Percentiles rank a stretch among this genome's conserved stretches.
Evolutionary conservation across 495 filamentous ascomycete genomes (phyloP).

Genomic region (Wilcoxina mikolae): DNA sequence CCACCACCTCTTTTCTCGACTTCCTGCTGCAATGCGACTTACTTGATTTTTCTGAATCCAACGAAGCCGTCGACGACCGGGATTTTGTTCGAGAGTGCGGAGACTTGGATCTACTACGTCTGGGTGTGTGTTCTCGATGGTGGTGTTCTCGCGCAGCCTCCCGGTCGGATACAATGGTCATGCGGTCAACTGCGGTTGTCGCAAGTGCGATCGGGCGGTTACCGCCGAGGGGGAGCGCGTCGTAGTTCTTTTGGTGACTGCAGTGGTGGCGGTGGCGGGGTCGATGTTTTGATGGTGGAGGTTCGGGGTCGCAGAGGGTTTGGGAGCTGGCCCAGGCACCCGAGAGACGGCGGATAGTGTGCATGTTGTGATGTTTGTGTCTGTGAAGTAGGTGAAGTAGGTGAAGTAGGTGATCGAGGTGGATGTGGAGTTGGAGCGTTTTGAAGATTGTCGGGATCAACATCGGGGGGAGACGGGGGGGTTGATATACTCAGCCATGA

Average conservation of each 20-base stretch:
- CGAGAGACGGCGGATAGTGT: too few species aligned
- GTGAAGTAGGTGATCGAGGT: too few species aligned
- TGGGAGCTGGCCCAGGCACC: too few species aligned
- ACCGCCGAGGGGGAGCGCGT: neutral
- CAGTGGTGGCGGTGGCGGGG: neutral
- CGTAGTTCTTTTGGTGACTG: constrained; percentile 1
- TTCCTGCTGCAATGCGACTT: neutral
- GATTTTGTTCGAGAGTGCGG: neutral
- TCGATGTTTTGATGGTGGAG: neutral
- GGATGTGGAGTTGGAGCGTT: too few species aligned
- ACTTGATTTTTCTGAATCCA: neutral
- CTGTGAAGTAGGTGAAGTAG: too few species aligned
- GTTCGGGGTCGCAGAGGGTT: neutral
- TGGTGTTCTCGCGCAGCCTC: neutral
- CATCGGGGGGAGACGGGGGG: too few species aligned
- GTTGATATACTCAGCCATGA: too few species aligned
- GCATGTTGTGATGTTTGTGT: neutral
- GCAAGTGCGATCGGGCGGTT: neutral
- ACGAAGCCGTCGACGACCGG: neutral
- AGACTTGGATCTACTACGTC: too few species aligned
- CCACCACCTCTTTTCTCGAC: too few species aligned
- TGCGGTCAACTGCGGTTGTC: neutral
- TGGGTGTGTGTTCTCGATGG: too few species aligned
- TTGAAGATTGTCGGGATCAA: too few species aligned
- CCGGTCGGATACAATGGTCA: neutral